Evolutionary conservation across 192 early-diverging fungal species (phyloP).

Genomic region (Thoreauomyces humboldtii): DNA sequence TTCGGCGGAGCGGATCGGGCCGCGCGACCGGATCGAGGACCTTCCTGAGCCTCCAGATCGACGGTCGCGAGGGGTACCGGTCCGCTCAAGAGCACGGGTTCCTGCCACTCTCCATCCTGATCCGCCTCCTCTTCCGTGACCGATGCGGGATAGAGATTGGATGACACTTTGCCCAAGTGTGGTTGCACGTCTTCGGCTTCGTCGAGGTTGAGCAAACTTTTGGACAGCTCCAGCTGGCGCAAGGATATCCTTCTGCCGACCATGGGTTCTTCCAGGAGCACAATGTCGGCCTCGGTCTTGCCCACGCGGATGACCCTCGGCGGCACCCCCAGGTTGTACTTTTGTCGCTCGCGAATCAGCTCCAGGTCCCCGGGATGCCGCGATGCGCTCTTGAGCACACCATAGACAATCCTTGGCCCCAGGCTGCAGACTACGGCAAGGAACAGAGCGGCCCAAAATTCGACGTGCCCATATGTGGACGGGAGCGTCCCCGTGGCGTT

Average conservation of each 20-base stretch:
- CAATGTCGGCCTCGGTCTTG: not conserved
- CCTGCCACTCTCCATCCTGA: too few relatives aligned
- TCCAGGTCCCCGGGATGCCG: conserved; percentile 25
- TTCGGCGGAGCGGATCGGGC: not conserved
- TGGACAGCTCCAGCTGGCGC: not conserved
- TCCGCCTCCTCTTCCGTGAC: too few relatives aligned
- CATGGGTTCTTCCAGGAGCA: conserved; percentile 5
- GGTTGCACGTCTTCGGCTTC: too few relatives aligned
- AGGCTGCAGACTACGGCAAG: conserved; percentile 58
- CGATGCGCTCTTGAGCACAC: conserved; percentile 12
- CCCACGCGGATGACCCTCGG: not conserved
- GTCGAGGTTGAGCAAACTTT: not conserved
- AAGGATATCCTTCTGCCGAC: not conserved
- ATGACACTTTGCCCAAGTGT: too few relatives aligned
- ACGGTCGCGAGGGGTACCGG: too few relatives aligned
- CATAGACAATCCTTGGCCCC: conserved; percentile 66
- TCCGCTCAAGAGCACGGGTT: too few relatives aligned
- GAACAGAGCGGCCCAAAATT: conserved; percentile 74
- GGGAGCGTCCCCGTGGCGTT: conserved; percentile 66
- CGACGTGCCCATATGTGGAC: conserved; percentile 60
- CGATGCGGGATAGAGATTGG: too few relatives aligned
- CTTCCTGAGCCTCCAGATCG: not conserved
- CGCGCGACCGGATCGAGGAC: not conserved
- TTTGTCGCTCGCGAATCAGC: conserved; percentile 36
- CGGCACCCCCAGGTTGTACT: conserved; percentile 21